These are phyloP conservation scores for Leucocoprinus birnbaumii DNA, from an alignment of 768 basidiomycete genomes.

Conservation along the genomic window DNA sequence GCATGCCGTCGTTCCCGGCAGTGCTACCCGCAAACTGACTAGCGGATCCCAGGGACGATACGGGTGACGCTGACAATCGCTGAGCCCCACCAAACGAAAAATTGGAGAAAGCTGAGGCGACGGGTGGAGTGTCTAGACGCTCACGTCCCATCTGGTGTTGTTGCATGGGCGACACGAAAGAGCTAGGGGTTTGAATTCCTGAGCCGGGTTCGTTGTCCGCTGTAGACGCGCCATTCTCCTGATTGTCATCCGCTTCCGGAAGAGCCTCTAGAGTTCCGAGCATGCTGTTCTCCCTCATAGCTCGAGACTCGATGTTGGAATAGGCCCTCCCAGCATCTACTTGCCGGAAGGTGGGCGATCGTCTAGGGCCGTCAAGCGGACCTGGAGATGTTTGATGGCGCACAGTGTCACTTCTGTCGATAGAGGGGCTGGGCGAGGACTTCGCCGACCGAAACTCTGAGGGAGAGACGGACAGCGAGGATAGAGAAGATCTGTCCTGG, in stretches of 20 bases:
- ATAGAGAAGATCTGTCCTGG: constrained; percentile 47
- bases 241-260: constrained; percentile 50
- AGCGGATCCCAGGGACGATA: constrained; percentile 74
- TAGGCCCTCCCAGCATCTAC: constrained; percentile 43
- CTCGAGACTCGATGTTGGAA: constrained; percentile 32
- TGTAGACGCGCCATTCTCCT: constrained; percentile 18
- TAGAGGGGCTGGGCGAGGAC: constrained; percentile 68
- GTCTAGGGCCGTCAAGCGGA: constrained; percentile 34
- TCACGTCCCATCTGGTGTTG: constrained; percentile 27
- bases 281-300: constrained; percentile 45
- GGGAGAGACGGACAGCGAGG: constrained; percentile 50
- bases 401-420: constrained; percentile 29
- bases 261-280: constrained; percentile 49
- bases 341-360: constrained; percentile 46
- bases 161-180: constrained; percentile 33
- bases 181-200: constrained; percentile 17
- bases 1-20: constrained; percentile 34
- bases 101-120: constrained; percentile 30
- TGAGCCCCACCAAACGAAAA: constrained; percentile 41
- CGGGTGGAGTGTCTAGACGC: constrained; percentile 43
- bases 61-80: constrained; percentile 68
- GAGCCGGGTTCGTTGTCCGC: constrained; percentile 18
- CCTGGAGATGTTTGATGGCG: constrained; percentile 34
- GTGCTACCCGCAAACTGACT: constrained; percentile 42
- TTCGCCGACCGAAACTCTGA: constrained; percentile 65